Evolutionary conservation across 257 asterid genomes (phyloP).

Genomic region (Solanum bulbocastanum): DNA sequence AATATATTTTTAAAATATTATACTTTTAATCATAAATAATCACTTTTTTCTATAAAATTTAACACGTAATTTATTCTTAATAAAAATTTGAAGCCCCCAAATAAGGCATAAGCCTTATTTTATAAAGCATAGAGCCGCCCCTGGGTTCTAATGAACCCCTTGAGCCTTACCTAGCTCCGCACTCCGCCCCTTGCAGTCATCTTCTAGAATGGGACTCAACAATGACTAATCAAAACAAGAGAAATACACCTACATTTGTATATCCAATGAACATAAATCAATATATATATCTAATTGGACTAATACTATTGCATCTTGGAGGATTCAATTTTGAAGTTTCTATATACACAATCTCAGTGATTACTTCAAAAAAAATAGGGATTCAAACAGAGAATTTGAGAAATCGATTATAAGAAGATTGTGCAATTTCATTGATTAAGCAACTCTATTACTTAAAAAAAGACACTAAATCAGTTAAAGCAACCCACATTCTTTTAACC

Average conservation of each 20-base stretch:
- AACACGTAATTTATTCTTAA: too few relatives aligned
- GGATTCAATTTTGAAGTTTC: background rate
- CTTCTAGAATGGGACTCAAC: background rate
- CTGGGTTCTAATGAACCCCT: background rate
- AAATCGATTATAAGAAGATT: background rate
- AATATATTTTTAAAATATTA: too few relatives aligned
- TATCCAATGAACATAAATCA: background rate
- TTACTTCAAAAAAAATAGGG: background rate
- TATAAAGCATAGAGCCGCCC: too few relatives aligned
- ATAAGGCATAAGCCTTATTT: too few relatives aligned
- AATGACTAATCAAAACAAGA: background rate
- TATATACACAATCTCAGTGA: too few relatives aligned
- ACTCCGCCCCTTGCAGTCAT: background rate
- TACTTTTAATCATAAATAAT: too few relatives aligned
- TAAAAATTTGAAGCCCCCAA: too few relatives aligned
- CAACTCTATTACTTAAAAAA: background rate
- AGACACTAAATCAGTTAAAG: background rate
- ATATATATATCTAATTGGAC: background rate
- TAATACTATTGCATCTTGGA: background rate
- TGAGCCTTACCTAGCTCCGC: background rate
- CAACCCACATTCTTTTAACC: constrained; percentile 1
- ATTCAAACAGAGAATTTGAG: background rate
- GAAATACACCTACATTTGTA: background rate
- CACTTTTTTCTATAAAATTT: too few relatives aligned
- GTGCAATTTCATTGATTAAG: background rate